Evolutionary conservation across 2,329 filamentous ascomycete genomes (phyloP).

Genomic region (Colletotrichum sp.): DNA sequence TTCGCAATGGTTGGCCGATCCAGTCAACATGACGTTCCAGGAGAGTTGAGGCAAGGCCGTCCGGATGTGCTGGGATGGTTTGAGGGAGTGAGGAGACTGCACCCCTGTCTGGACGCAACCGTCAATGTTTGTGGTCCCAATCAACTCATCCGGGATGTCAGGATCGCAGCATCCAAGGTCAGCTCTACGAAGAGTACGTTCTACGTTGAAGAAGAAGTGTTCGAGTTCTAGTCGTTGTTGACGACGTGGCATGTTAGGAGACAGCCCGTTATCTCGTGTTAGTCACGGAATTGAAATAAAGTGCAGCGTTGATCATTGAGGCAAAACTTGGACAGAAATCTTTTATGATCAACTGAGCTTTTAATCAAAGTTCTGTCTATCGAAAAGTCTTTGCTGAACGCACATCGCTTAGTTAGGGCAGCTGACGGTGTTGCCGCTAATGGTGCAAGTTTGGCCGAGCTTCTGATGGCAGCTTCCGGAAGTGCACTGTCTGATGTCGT

Average conservation of each 20-base stretch:
- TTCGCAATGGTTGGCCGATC: not conserved
- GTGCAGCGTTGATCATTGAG: not conserved
- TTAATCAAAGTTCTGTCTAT: not conserved
- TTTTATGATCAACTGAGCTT: not conserved
- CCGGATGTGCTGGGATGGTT: not conserved
- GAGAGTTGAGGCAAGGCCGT: not conserved
- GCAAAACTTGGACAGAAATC: accelerated
- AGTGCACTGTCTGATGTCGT: not conserved
- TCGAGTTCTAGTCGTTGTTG: not conserved
- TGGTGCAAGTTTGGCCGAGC: not conserved
- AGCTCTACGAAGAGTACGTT: not conserved
- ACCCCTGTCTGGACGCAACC: not conserved
- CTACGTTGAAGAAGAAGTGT: not conserved
- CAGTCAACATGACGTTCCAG: accelerated
- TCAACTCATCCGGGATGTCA: not conserved
- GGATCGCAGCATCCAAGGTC: not conserved
- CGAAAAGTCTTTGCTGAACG: not conserved
- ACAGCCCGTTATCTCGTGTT: not conserved
- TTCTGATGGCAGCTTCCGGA: not conserved
- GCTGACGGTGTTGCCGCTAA: not conserved
- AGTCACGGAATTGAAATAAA: not conserved
- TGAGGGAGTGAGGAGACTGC: not conserved
- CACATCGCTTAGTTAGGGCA: not conserved
- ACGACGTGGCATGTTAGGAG: accelerated
- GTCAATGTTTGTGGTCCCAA: not conserved